These are phyloP conservation scores for Zopfochytrium polystomum DNA, from an alignment of 371 early-diverging fungal species.

Conservation along the genomic window DNA sequence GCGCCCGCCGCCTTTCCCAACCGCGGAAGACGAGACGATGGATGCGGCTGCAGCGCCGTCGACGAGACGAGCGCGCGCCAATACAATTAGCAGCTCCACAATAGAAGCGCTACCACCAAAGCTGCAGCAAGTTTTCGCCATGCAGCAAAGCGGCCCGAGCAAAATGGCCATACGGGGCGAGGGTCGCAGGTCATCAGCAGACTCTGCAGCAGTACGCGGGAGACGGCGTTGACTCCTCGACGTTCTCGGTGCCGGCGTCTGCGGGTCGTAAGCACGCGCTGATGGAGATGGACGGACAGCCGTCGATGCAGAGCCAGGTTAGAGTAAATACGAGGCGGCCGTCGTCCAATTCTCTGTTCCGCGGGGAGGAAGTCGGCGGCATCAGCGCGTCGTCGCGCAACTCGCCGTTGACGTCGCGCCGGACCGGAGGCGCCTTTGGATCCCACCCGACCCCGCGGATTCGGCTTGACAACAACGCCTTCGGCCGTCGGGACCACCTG, in stretches of 20 bases:
- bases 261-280: too few relatives aligned
- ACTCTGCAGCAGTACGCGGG: neutral
- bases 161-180: constrained; percentile 18
- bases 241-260: neutral
- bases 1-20: neutral
- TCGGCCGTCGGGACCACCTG: neutral
- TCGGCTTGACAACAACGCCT: neutral
- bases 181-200: neutral
- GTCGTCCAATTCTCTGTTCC: neutral
- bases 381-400: neutral
- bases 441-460: neutral
- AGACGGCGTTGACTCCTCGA: neutral
- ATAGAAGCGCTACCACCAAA: constrained; percentile 41
- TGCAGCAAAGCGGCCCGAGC: constrained; percentile 35
- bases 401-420: neutral
- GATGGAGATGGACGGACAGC: neutral
- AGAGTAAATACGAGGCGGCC: neutral
- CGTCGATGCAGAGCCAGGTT: neutral
- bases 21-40: neutral
- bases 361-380: neutral
- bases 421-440: neutral
- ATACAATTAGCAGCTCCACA: constrained; percentile 38
- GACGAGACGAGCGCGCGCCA: constrained; percentile 37
- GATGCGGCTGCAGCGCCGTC: constrained; percentile 2
- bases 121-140: constrained; percentile 39